Conservation (phyloP, 2,329 filamentous ascomycete species). For the Ascochyta rabiei region DNA sequence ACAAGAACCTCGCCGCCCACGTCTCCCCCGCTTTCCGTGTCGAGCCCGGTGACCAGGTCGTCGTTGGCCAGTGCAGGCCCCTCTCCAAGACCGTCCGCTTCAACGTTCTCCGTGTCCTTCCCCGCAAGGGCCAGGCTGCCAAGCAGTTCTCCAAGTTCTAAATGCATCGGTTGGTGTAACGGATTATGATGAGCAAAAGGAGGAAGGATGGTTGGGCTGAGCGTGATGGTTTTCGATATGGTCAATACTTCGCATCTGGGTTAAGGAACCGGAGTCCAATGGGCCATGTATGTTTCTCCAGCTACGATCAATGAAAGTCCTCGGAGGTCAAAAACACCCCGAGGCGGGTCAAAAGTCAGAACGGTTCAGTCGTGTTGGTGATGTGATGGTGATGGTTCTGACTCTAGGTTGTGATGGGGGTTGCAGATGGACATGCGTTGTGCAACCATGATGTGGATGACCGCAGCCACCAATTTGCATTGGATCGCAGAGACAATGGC, state of each 20-base stretch:
- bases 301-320: slow-evolving; percentile 50
- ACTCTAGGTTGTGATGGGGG: neutral
- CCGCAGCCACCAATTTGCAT: neutral
- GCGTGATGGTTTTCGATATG: slow-evolving; percentile 43
- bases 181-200: slow-evolving; percentile 36
- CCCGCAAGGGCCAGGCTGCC: slow-evolving; percentile 94
- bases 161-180: slow-evolving; percentile 47
- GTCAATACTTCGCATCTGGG: slow-evolving; percentile 49
- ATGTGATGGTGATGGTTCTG: slow-evolving; percentile 11
- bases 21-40: slow-evolving; percentile 99
- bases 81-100: slow-evolving; percentile 99
- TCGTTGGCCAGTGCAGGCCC: slow-evolving; percentile 98
- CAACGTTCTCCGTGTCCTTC: slow-evolving; percentile 98
- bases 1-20: slow-evolving; percentile 99
- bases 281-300: slow-evolving; percentile 50
- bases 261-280: slow-evolving; percentile 49
- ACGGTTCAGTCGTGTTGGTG: slow-evolving; percentile 6
- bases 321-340: slow-evolving; percentile 44
- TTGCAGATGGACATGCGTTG: neutral
- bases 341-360: slow-evolving; percentile 47
- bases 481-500: neutral
- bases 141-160: slow-evolving; percentile 99
- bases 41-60: slow-evolving; percentile 98
- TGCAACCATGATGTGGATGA: neutral
- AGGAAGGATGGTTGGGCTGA: slow-evolving; percentile 33